A percentile compares a stretch with the other conserved stretches of the same genome.
Evolutionary conservation across 1,139 yeast species (phyloP).

Genomic region (Yamadazyma siamensis): DNA sequence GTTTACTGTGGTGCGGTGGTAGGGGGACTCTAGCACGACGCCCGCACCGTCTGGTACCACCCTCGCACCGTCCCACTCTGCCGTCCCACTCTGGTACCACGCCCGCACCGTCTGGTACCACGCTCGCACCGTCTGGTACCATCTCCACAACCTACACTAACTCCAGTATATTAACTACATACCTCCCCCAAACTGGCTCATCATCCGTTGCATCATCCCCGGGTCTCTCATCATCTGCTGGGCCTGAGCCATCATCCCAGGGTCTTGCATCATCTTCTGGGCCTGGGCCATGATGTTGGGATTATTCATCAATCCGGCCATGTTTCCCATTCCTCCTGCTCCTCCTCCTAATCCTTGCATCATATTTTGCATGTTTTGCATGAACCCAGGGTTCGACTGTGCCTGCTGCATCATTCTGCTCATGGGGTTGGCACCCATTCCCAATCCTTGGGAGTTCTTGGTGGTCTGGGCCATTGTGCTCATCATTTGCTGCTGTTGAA

Average conservation of each 20-base stretch:
- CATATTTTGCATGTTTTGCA: conserved; percentile 30
- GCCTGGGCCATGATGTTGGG: conserved; percentile 40
- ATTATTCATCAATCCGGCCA: conserved; percentile 52
- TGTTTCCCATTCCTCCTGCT: conserved; percentile 53
- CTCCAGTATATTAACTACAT: no score
- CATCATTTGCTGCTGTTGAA: conserved; percentile 93
- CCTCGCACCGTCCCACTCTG: neutral
- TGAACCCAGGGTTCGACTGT: conserved; percentile 48
- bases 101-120: neutral
- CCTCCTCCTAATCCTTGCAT: conserved; percentile 42
- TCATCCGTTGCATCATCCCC: conserved; percentile 73
- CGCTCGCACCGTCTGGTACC: neutral
- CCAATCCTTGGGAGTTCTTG: conserved; percentile 45
- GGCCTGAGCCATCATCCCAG: conserved; percentile 65
- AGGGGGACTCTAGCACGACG: neutral
- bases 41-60: neutral
- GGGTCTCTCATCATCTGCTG: conserved; percentile 54
- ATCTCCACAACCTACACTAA: neutral
- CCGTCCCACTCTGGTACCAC: neutral
- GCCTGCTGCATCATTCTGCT: conserved; percentile 47
- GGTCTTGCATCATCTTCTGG: conserved; percentile 69
- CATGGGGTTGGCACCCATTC: conserved; percentile 34
- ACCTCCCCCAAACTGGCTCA: conserved; percentile 58
- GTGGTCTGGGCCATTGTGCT: conserved; percentile 85
- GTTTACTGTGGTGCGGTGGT: neutral